Conservation (phyloP, 2,329 filamentous ascomycete genomes). For the Diaporthe destruens region DNA sequence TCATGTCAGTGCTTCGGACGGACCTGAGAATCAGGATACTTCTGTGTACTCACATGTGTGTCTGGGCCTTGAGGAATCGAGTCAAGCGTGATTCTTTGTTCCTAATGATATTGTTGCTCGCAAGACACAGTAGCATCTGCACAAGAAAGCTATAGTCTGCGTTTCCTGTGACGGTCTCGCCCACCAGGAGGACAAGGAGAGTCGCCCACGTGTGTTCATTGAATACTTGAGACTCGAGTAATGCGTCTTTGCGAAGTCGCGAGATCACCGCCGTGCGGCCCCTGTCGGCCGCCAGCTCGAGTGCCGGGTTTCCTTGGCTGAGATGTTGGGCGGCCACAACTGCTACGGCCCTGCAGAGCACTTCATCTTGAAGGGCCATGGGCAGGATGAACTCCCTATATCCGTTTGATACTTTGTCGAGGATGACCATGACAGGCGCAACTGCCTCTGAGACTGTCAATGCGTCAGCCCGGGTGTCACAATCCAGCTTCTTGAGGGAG, state of each 20-base stretch:
- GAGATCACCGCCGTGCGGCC: conserved; percentile 17
- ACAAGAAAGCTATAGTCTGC: conserved; percentile 19
- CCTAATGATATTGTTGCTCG: background rate
- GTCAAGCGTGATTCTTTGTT: conserved; percentile 2
- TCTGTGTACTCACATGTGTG: background rate
- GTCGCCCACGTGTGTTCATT: conserved; percentile 22
- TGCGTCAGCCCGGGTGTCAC: background rate
- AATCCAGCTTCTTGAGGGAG: fast-evolving
- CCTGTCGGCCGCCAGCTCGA: conserved; percentile 6
- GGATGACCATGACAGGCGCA: conserved; percentile 14
- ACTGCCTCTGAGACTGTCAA: conserved; percentile 3
- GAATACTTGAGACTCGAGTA: conserved; percentile 5
- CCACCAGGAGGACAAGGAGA: conserved; percentile 5
- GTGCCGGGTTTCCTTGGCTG: conserved; percentile 3
- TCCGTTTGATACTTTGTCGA: conserved; percentile 18
- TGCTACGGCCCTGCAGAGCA: conserved; percentile 2
- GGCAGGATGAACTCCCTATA: conserved; percentile 19
- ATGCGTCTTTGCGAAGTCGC: background rate
- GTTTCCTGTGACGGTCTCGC: conserved; percentile 16
- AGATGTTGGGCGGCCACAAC: conserved; percentile 23
- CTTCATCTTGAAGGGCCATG: conserved; percentile 19
- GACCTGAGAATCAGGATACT: fast-evolving
- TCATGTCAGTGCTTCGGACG: background rate
- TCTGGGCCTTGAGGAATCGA: background rate
- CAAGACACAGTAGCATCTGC: conserved; percentile 12